A percentile compares a stretch with the other conserved stretches of the same genome.
phyloP scores from a whole-genome alignment of 257 asterid species.

The Fraxinus pennsylvanica region DNA sequence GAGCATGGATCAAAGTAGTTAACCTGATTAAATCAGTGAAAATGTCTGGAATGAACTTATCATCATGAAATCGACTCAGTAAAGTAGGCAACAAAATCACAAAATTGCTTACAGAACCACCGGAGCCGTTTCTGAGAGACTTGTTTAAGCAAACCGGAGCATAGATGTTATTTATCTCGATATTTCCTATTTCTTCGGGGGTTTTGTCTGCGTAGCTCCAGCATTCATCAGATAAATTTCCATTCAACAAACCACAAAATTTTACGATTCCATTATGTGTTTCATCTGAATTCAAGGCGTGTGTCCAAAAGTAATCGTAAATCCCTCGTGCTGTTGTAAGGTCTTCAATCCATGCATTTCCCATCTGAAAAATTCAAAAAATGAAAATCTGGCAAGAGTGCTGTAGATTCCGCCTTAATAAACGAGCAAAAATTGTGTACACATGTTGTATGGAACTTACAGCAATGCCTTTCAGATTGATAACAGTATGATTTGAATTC shows the following conservation, averaged over 20 bases:
- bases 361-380: conserved; percentile 26
- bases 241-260: conserved; percentile 25
- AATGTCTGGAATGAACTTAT: neutral
- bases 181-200: conserved; percentile 6
- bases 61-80: neutral
- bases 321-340: conserved; percentile 9
- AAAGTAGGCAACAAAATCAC: neutral
- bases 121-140: conserved; percentile 20
- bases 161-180: conserved; percentile 26
- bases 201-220: neutral
- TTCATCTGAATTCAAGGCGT: conserved; percentile 42
- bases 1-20: conserved; percentile 37
- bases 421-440: neutral
- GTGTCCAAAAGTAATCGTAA: conserved; percentile 34
- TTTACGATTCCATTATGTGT: conserved; percentile 24
- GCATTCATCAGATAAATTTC: conserved; percentile 18
- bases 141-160: conserved; percentile 28
- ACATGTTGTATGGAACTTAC: conserved; percentile 24
- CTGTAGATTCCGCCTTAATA: neutral
- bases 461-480: conserved; percentile 46
- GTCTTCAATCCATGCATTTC: conserved; percentile 26
- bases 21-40: conserved; percentile 16
- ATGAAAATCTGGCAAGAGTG: neutral
- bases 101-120: conserved; percentile 12
- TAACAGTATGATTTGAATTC: conserved; percentile 21